Base-by-base conservation (phyloP, 2,329 filamentous ascomycete species). In the Fusarium sp. region DNA sequence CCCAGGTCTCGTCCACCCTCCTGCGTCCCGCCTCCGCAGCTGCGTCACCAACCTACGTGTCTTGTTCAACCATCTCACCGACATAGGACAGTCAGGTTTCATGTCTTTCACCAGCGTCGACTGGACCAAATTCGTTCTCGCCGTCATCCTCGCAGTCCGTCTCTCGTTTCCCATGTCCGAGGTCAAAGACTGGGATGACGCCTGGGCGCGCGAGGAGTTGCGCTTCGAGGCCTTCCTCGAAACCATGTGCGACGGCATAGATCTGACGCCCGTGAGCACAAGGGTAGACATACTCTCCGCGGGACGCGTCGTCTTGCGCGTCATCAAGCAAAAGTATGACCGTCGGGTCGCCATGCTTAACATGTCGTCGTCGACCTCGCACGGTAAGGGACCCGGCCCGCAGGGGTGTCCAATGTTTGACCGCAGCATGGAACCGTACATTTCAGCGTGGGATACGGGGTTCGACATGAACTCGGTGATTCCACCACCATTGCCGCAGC, bases 361-460 rank as follows among this genome's bases (percentile, higher is more conserved):
- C 16, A 62, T 63, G 36, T 24, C 24, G 36, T 24, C 24, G 36
- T 44, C 65, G 27, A 61, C 31, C 51, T 10, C 31, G 24, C 20
- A 53, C 16, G 36, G 29, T 20, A 29, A 55, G 33, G 69, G 51
- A 38, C 62, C 22, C 8, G 46, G 58, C 38, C 40, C 68, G n/a
- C 69, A 77, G 20, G 80, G 79, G 6, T 89, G 87, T 67, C 87
- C 87, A 16, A 86, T 89, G 85, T 79, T 88, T 44, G 87, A 89
- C 69, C 85, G 84, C 10, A 87, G 83, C 65, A 70, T 89, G 66
- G 83, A 87, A n/a, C 74, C 80, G 35, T 87, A 85, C 55, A 78
- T 87, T 29, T 80, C 83, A 0, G 74, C 82, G 27, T 88, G 87
- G 86, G 84, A 86, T 31, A 83, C 84, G 8, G 78, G 78, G 57